Evolutionary conservation across 2,329 filamentous ascomycete species (phyloP), one percentile per base, ranked within the genome.

Genomic region (Fusarium sp.): DNA sequence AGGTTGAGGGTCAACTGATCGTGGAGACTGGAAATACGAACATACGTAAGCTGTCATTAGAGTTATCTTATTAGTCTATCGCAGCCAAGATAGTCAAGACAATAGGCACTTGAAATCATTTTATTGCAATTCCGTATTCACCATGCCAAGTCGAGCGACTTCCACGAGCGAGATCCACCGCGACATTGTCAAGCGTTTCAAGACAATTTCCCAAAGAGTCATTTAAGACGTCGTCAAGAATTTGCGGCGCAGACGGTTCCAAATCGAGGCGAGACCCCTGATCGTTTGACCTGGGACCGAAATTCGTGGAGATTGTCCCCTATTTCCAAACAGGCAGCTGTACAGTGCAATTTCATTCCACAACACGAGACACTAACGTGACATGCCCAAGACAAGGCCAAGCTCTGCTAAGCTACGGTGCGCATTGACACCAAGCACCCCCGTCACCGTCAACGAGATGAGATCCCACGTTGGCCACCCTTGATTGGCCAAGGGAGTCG

Each of bases 271-370:
- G 57, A 43, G 53, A 58, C 62, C 61, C 62, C 57, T 58, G 53
- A 25, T 49, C 58, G 62, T 65, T 65, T 47, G 53, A 44, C 49
- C 37, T 43, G 38, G 38, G 45, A 58, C 57, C 52, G 65, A 68
- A 60, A 56, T 64, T 38, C 57, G 68, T 70, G 68, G 68, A 68
- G 65, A 70, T 68, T 67, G 44, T 67, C 68, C 53, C 68, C 68
- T 70, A 53, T 70, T 69, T 39, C 49, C 29, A 36, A 36, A 49
- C 42, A 43, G 41, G 53, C 38, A 38, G 29, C 33, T 25, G 32
- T 27, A 67, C 64, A 60, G 68, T 70, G 68, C 29, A 51, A 52
- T 41, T 17, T 61, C 38, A 19, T 13, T 13, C 11, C 25, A 17
- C 14, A 6, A 15, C 13, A 54, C 36, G 35, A 19, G 38, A 6